phyloP scores from a whole-genome alignment of 78 protist species.

The Dictyostelium discoideum region DNA sequence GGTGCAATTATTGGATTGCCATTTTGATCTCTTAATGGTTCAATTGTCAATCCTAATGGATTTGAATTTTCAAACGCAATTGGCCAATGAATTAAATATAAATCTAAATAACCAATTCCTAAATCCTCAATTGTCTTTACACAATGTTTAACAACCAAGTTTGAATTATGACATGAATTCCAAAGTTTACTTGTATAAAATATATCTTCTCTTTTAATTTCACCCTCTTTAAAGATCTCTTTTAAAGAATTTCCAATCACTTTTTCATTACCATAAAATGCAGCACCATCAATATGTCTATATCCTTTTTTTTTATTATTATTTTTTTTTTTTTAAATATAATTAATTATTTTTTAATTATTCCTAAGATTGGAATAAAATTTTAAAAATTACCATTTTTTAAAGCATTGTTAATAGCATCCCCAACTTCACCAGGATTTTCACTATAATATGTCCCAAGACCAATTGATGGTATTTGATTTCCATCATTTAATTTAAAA shows the following conservation, averaged over 20 bases:
- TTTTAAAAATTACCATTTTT: too few species aligned
- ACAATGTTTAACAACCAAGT: constrained; percentile 37
- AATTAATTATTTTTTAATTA: too few species aligned
- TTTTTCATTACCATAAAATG: constrained; percentile 36
- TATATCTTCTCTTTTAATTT: constrained; percentile 73
- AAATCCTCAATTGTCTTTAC: constrained; percentile 35
- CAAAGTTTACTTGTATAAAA: constrained; percentile 61
- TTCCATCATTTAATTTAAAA: too few species aligned
- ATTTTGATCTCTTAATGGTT: not conserved
- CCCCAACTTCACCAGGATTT: too few species aligned
- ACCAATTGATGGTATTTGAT: too few species aligned
- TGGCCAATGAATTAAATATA: constrained; percentile 87
- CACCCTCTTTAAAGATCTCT: constrained; percentile 18
- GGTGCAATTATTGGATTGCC: not conserved
- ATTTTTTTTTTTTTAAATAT: too few species aligned
- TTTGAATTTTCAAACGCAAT: constrained; percentile 9
- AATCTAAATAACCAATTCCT: constrained; percentile 69
- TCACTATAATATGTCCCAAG: too few species aligned
- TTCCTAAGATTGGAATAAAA: too few species aligned
- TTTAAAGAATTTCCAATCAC: constrained; percentile 77
- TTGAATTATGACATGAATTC: constrained; percentile 18
- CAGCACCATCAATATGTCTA: constrained; percentile 82
- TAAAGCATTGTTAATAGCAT: too few species aligned
- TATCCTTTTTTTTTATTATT: too few species aligned
- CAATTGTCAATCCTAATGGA: not conserved